Evolutionary conservation across 2,329 filamentous ascomycete genomes (phyloP).

Genomic region (Myotisia sp.): DNA sequence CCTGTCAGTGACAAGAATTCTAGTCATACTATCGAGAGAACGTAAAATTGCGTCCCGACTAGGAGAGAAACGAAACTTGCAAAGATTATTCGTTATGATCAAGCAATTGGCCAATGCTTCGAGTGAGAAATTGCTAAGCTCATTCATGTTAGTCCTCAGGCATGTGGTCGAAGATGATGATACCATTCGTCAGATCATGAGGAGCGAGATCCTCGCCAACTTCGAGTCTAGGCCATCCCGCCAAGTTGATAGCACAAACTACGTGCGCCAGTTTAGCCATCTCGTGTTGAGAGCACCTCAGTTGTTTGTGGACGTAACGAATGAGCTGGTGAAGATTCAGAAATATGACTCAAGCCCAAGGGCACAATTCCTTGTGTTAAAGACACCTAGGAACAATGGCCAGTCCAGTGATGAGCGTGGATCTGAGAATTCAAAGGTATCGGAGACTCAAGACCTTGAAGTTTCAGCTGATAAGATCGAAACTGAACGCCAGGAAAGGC

Average conservation of each 20-base stretch:
- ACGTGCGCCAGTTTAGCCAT: slow-evolving; percentile 62
- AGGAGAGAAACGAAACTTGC: slow-evolving; percentile 77
- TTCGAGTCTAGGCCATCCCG: slow-evolving; percentile 49
- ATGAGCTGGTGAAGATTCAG: slow-evolving; percentile 64
- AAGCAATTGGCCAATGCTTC: slow-evolving; percentile 75
- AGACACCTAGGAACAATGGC: slow-evolving; percentile 32
- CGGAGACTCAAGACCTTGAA: slow-evolving; percentile 21
- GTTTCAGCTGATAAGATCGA: slow-evolving; percentile 11
- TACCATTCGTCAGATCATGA: slow-evolving; percentile 81
- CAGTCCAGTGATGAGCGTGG: too few relatives aligned
- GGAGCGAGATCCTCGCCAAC: slow-evolving; percentile 66
- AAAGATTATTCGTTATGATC: slow-evolving; percentile 84
- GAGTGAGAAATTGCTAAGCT: slow-evolving; percentile 57
- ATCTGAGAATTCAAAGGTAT: slow-evolving; percentile 5
- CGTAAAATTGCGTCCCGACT: slow-evolving; percentile 60
- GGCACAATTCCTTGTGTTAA: slow-evolving; percentile 40
- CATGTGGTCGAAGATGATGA: slow-evolving; percentile 92
- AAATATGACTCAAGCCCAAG: slow-evolving; percentile 45
- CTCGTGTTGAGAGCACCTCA: slow-evolving; percentile 68
- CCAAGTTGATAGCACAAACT: slow-evolving; percentile 54
- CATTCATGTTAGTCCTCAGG: slow-evolving; percentile 73
- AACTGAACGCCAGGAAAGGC: slow-evolving; percentile 38
- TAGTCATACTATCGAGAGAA: slow-evolving; percentile 75
- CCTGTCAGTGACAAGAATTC: slow-evolving; percentile 63
- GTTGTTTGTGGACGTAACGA: slow-evolving; percentile 74